These are phyloP conservation scores for Cynanchum wilfordii DNA, from an alignment of 257 asterid species.

Conservation along the genomic window DNA sequence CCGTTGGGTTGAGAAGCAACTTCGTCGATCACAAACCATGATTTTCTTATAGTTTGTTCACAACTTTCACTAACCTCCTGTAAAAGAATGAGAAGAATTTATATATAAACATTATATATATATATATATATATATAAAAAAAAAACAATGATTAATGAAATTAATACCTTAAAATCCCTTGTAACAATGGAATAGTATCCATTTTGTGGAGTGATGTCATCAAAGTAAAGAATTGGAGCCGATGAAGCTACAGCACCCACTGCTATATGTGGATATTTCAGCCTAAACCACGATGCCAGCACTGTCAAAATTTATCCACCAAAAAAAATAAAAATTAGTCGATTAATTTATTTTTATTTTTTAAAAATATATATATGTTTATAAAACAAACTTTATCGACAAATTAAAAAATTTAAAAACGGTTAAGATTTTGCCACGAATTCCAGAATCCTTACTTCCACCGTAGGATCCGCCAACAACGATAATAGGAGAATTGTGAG, in stretches of 20 bases:
- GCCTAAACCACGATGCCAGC: slow-evolving; percentile 24
- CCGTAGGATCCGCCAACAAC: slow-evolving; percentile 80
- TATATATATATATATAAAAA: not conserved
- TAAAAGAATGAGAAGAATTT: not conserved
- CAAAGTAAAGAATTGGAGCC: slow-evolving; percentile 25
- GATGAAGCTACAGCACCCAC: slow-evolving; percentile 24
- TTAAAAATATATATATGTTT: too few species aligned
- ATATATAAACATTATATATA: too few species aligned
- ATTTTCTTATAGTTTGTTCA: slow-evolving; percentile 39
- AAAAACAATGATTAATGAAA: too few species aligned
- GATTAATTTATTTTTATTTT: too few species aligned
- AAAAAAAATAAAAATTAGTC: too few species aligned
- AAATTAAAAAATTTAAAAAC: too few species aligned
- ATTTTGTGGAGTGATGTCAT: slow-evolving; percentile 17
- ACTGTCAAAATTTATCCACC: slow-evolving; percentile 1
- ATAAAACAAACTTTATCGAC: too few species aligned
- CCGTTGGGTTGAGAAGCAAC: slow-evolving; percentile 47
- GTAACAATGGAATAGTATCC: slow-evolving; percentile 11
- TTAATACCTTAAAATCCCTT: slow-evolving; percentile 9
- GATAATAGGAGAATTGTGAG: slow-evolving; percentile 55
- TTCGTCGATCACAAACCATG: slow-evolving; percentile 67
- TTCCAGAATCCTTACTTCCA: slow-evolving; percentile 55
- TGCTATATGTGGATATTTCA: slow-evolving; percentile 25
- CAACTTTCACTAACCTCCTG: slow-evolving; percentile 60
- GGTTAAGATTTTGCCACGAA: too few species aligned